Evolutionary conservation across 768 basidiomycete species (phyloP), one percentile per base, ranked within the genome.

Genomic region (Dioszegia aurantiaca): DNA sequence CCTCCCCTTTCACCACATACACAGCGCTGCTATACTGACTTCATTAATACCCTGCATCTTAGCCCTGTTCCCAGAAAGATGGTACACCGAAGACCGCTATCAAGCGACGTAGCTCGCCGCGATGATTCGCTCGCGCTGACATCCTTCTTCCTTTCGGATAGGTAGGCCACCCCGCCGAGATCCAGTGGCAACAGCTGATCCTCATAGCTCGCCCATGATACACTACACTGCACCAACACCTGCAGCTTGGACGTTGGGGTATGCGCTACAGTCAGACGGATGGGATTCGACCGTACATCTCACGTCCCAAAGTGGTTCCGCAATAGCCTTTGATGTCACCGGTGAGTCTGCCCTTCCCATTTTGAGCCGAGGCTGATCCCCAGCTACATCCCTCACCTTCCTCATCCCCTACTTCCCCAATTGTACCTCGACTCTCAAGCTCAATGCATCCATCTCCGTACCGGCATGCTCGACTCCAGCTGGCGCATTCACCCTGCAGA

Each of bases 261-360:
- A 69, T 42, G 67, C 70, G 24, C 33, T 46, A 2, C 65, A 69
- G 30, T 45, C 54, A 9, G 66, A 70, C 43, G 70, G 70, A 2
- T 67, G 55, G 33, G 70, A 73, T 45, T 54, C 68, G 31, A 73
- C 68, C 1, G 58, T 69, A 10, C 70, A 73, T 44, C 41, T 65
- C 19, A 63, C 68, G 8, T 28, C 64, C 4, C 26, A 19, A 3
- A 56, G 57, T 8, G 49, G 56, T 16, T 58, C 65, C 1, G 41
- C 26, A 4, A 48, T 73, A 14, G 17, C 62, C 8, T 73, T 73
- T 58, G 69, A 73, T 43, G 45, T 70, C 41, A 52, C 66, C 19
- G 70, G 70, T 73, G 37, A 55, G 70, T 46, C 17, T 41, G 14
- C 9, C 23, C n/a, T 31, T 8, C 30, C 21, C 4, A 21, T 28